Evolutionary conservation across 1,284 basidiomycete genomes (phyloP).

Genomic region (Marasmius fiardii): DNA sequence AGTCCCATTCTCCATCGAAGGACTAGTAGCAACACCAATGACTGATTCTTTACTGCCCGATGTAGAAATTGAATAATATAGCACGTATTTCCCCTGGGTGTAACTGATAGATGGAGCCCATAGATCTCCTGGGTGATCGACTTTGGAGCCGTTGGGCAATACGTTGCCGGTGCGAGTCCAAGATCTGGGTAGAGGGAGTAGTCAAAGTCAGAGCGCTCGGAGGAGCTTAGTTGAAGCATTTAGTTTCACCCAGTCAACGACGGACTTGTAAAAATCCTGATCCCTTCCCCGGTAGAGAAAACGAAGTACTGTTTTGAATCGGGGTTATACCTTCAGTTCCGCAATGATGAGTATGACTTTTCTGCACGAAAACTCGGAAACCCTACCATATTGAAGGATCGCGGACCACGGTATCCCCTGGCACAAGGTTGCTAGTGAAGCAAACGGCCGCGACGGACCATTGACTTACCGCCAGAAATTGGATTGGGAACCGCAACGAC

Average conservation of each 20-base stretch:
- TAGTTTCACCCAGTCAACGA: slow-evolving; percentile 12
- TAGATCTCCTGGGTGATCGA: slow-evolving; percentile 5
- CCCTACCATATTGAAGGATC: slow-evolving; percentile 12
- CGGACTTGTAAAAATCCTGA: slow-evolving; percentile 9
- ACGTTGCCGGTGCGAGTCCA: slow-evolving; percentile 11
- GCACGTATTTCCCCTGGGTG: slow-evolving; percentile 18
- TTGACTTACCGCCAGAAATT: slow-evolving; percentile 6
- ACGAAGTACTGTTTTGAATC: slow-evolving; percentile 10
- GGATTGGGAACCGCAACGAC: slow-evolving; percentile 6
- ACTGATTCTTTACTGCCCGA: slow-evolving; percentile 28
- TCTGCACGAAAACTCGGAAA: background rate
- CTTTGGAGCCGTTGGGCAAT: slow-evolving; percentile 9
- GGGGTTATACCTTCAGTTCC: background rate
- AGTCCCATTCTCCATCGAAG: slow-evolving; percentile 27
- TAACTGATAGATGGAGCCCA: slow-evolving; percentile 15
- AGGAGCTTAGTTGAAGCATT: too few species aligned
- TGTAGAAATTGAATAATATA: slow-evolving; percentile 30
- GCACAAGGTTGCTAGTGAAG: background rate
- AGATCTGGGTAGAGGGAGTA: background rate
- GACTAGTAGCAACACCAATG: slow-evolving; percentile 30
- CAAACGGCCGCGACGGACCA: too few species aligned
- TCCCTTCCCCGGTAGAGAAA: slow-evolving; percentile 5
- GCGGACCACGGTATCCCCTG: slow-evolving; percentile 8
- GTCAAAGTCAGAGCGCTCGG: too few species aligned
- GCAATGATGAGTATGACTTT: background rate